Percentiles rank a stretch among this genome's conserved stretches.
Conservation (phyloP, 257 asterid genomes). For the Hygrophila difformis region DNA sequence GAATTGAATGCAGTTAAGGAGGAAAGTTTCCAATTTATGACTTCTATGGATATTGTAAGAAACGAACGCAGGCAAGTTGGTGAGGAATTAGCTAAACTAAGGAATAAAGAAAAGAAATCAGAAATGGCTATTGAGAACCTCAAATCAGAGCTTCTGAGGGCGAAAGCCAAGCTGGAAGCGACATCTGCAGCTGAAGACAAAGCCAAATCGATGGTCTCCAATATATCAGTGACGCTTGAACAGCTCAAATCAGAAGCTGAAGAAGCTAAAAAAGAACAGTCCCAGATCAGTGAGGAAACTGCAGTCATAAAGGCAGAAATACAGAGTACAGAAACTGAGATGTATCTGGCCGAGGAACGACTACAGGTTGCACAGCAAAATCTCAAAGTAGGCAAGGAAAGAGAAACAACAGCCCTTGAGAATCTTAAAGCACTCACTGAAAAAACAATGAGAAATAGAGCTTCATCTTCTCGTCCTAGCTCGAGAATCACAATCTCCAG, state of each 20-base stretch:
- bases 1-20: slow-evolving; percentile 40
- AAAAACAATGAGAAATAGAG: slow-evolving; percentile 44
- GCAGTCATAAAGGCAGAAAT: slow-evolving; percentile 33
- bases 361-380: slow-evolving; percentile 49
- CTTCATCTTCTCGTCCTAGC: slow-evolving; percentile 38
- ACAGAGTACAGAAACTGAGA: slow-evolving; percentile 47
- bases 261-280: slow-evolving; percentile 36
- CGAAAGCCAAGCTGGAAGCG: slow-evolving; percentile 57
- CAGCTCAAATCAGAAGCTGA: slow-evolving; percentile 48
- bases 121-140: slow-evolving; percentile 52
- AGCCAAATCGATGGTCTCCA: slow-evolving; percentile 39
- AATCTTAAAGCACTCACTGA: slow-evolving; percentile 43
- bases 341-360: slow-evolving; percentile 45
- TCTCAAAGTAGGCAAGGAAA: slow-evolving; percentile 47
- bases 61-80: slow-evolving; percentile 45
- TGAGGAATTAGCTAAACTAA: slow-evolving; percentile 38
- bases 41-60: slow-evolving; percentile 64
- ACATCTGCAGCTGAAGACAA: slow-evolving; percentile 49
- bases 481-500: slow-evolving; percentile 56
- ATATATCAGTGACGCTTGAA: slow-evolving; percentile 40
- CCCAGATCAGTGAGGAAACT: slow-evolving; percentile 38
- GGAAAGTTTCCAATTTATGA: slow-evolving; percentile 64
- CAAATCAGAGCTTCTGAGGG: slow-evolving; percentile 56
- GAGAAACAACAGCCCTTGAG: slow-evolving; percentile 59
- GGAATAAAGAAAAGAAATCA: slow-evolving; percentile 44